Percentiles rank a stretch among this genome's conserved stretches.
These are phyloP conservation scores for Trichosanthes cucumerina DNA, from an alignment of 306 rosid genomes.

Conservation along the genomic window DNA sequence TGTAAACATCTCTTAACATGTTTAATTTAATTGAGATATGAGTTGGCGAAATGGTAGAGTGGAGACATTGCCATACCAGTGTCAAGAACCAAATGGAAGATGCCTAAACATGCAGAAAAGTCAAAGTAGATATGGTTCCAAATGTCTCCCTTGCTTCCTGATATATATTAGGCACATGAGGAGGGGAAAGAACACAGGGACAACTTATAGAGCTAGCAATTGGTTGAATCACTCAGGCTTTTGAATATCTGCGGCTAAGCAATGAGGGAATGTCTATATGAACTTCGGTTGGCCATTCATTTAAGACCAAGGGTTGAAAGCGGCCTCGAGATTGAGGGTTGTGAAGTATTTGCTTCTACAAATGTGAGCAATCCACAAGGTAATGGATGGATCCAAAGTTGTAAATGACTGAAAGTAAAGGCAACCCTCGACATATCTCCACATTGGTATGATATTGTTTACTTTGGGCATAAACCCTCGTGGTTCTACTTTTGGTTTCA, in stretches of 20 bases:
- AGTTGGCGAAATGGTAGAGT: no score
- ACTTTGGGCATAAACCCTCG: no score
- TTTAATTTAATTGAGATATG: background rate
- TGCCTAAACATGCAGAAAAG: background rate
- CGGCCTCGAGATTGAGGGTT: slow-evolving; percentile 20
- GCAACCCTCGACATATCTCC: no score
- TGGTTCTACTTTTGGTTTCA: no score
- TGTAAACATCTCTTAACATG: background rate
- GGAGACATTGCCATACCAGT: no score
- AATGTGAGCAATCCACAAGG: slow-evolving; percentile 27
- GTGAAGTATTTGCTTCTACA: slow-evolving; percentile 27
- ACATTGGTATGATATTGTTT: no score
- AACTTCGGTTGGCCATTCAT: slow-evolving; percentile 30
- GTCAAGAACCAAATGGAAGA: no score
- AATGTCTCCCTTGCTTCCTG: background rate
- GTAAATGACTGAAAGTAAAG: slow-evolving; percentile 16
- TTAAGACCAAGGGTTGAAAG: slow-evolving; percentile 19
- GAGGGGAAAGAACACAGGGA: slow-evolving; percentile 8
- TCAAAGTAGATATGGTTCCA: background rate
- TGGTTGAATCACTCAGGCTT: slow-evolving; percentile 30
- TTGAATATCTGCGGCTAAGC: slow-evolving; percentile 24
- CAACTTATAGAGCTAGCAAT: slow-evolving; percentile 25
- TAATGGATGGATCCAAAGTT: slow-evolving; percentile 2
- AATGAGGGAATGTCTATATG: slow-evolving; percentile 29
- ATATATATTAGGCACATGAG: background rate